Evolutionary conservation across 2,329 filamentous ascomycete species (phyloP), one percentile per base, ranked within the genome.

Genomic region (Pseudopyricularia javanii): DNA sequence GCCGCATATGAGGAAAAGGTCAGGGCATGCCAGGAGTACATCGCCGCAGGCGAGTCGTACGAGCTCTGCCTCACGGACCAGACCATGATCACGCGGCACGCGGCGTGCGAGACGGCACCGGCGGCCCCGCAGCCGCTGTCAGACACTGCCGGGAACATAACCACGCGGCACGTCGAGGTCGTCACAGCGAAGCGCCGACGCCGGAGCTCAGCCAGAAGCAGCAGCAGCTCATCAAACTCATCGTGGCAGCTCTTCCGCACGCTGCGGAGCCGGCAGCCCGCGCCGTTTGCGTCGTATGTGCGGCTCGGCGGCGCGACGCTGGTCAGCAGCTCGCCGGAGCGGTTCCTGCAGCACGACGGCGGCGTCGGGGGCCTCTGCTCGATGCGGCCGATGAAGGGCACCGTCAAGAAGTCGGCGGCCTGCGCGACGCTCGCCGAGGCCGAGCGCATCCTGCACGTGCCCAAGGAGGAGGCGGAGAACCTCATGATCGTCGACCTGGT

Each of bases 401-500:
- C 91, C 0, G 89, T 96, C n/a, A 83, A 83, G 60, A 95, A 95
- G 61, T 79, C 78, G 0, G 71, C 74, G 1, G 74, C 73, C 1
- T 81, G 77, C 0, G 64, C 85, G 35, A 93, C 85, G 0, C 73
- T 86, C n/a, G 78, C 75, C 5, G 78, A 86, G 61, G 91, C 91
- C 1, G 81, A 84, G 56, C 70, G 72, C 28, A 79, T 94, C 37
- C 78, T 96, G 14, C 80, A 85, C 54, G 78, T 88, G 0, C 85
- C 87, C 22, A 97, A 97, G 66, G 93, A 97, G 66, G 83, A 88
- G 60, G 91, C 91, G 0, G 91, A 97, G 71, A 97, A 97, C 63
- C 77, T 97, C 24, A 97, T 97, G 93, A 96, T 97, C 61, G 91
- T 95, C 2, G 91, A 97, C 66, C 75, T 97, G 1, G 93, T 96